These are phyloP conservation scores for Cryptosporidium sp. DNA, from an alignment of 169 alveolate genomes.

Conservation along the genomic window DNA sequence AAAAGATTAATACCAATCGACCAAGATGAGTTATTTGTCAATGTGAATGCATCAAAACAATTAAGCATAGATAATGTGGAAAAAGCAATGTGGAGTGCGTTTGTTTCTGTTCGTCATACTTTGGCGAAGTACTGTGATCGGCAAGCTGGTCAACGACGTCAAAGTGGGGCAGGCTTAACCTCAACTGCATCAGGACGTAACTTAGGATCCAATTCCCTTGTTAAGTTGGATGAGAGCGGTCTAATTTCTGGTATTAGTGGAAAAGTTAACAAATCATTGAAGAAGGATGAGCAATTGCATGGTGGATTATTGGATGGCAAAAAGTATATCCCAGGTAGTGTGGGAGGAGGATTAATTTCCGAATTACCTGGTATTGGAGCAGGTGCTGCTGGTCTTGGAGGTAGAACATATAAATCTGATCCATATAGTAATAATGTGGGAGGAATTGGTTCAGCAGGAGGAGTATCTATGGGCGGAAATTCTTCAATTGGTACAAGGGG, in stretches of 20 bases:
- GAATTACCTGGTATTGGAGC: background rate
- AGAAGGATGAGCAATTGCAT: slow-evolving; percentile 44
- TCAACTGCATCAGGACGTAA: slow-evolving; percentile 17
- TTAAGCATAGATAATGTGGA: slow-evolving; percentile 57
- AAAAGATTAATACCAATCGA: slow-evolving; percentile 67
- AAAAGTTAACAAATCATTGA: slow-evolving; percentile 15
- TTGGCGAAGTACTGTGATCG: slow-evolving; percentile 73
- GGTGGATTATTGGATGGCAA: background rate
- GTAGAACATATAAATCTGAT: slow-evolving; percentile 23
- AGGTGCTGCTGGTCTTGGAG: background rate
- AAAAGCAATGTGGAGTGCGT: slow-evolving; percentile 76
- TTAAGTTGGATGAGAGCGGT: slow-evolving; percentile 41
- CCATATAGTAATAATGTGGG: slow-evolving; percentile 33
- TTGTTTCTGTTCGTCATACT: slow-evolving; percentile 72
- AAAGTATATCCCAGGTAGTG: slow-evolving; percentile 12
- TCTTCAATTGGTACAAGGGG: background rate
- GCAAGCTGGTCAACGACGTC: slow-evolving; percentile 73
- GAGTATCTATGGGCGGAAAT: background rate
- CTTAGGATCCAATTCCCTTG: background rate
- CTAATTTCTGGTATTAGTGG: background rate
- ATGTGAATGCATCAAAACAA: slow-evolving; percentile 75
- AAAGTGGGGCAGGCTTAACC: slow-evolving; percentile 1
- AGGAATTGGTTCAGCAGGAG: background rate
- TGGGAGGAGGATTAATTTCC: slow-evolving; percentile 14
- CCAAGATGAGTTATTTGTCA: slow-evolving; percentile 72